phyloP scores from a whole-genome alignment of 495 filamentous ascomycete genomes.

The Stereocaulon alpinum region DNA sequence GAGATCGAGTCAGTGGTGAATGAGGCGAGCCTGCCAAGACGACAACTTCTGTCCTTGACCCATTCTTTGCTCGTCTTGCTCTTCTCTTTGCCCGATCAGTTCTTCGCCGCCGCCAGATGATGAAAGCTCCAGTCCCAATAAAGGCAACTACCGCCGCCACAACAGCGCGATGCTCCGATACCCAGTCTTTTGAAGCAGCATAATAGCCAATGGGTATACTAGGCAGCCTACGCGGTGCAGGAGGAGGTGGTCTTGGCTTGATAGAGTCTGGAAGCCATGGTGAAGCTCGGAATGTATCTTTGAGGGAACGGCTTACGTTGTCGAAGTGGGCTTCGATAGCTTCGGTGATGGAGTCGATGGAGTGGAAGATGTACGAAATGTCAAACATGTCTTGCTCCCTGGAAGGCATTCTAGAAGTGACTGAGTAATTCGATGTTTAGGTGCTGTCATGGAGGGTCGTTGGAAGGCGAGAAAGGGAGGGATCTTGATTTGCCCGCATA shows the following conservation, averaged over 20 bases:
- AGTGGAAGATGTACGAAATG: constrained; percentile 63
- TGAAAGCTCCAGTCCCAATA: constrained; percentile 55
- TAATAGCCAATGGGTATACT: constrained; percentile 30
- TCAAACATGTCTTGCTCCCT: constrained; percentile 26
- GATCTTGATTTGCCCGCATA: neutral
- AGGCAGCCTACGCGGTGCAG: constrained; percentile 33
- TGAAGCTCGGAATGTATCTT: constrained; percentile 51
- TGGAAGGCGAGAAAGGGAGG: neutral
- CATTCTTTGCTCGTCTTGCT: constrained; percentile 67
- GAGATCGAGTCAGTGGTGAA: constrained; percentile 67
- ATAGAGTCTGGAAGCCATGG: constrained; percentile 61
- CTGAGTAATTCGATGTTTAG: neutral
- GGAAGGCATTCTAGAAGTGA: constrained; percentile 6
- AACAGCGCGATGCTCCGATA: constrained; percentile 56
- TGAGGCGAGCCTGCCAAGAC: constrained; percentile 75
- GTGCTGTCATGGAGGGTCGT: neutral
- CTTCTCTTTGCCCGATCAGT: constrained; percentile 54
- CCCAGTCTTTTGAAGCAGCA: constrained; percentile 50
- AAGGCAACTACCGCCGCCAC: constrained; percentile 58
- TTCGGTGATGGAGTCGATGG: constrained; percentile 62
- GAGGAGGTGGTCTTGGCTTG: constrained; percentile 43
- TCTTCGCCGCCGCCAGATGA: constrained; percentile 52
- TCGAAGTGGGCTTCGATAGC: constrained; percentile 71
- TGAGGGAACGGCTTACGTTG: constrained; percentile 48
- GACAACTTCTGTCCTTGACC: constrained; percentile 81